A percentile compares a stretch with the other conserved stretches of the same genome.
Evolutionary conservation across 2,329 filamentous ascomycete genomes (phyloP).

Genomic region (Claviceps spartinae): DNA sequence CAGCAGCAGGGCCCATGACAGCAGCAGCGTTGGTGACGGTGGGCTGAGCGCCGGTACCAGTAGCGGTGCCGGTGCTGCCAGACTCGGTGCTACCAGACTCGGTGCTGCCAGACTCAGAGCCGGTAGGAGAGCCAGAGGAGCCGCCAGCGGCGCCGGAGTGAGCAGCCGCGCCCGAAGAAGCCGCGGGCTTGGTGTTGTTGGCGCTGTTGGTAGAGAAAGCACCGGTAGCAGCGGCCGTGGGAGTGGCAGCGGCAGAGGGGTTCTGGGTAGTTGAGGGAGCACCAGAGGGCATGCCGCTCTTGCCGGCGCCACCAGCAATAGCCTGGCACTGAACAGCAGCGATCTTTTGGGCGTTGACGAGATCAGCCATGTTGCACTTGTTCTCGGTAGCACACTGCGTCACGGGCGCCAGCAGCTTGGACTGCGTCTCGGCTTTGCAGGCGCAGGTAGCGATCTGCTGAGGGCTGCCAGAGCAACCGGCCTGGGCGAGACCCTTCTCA

Average conservation of each 20-base stretch:
- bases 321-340: conserved; percentile 18
- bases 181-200: not conserved
- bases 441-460: conserved; percentile 19
- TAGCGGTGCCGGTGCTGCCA: not conserved
- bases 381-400: conserved; percentile 18
- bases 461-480: conserved; percentile 1
- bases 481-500: conserved; percentile 17
- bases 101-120: not conserved
- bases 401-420: conserved; percentile 16
- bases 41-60: not conserved
- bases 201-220: not conserved
- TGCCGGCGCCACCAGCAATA: not conserved
- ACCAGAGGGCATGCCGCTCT: not conserved
- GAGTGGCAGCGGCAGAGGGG: conserved; percentile 4
- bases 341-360: conserved; percentile 19
- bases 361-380: conserved; percentile 19
- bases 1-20: conserved; percentile 9
- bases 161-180: too few species aligned
- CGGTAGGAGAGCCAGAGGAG: not conserved
- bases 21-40: conserved; percentile 1
- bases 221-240: conserved; percentile 5
- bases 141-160: not conserved
- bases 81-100: not conserved
- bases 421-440: conserved; percentile 25
- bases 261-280: conserved; percentile 2